A percentile compares a stretch with the other conserved stretches of the same genome.
phyloP scores from a whole-genome alignment of 2,329 filamentous ascomycete genomes.

The Aspergillus sp. region DNA sequence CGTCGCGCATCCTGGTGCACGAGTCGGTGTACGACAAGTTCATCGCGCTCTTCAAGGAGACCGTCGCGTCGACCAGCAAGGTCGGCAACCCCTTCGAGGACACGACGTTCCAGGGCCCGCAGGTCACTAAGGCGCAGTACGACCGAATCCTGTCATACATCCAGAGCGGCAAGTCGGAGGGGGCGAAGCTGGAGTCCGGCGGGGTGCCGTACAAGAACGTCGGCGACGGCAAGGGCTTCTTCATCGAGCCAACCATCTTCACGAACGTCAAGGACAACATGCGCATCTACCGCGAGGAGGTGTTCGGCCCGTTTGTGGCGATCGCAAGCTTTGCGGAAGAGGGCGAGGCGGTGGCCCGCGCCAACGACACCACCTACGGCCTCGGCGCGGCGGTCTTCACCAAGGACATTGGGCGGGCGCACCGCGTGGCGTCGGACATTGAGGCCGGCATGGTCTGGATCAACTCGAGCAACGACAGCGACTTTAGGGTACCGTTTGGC shows the following conservation, averaged over 20 bases:
- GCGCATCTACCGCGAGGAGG: conserved; percentile 53
- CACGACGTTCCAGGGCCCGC: conserved; percentile 29
- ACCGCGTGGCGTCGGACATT: conserved; percentile 45
- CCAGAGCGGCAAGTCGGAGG: conserved; percentile 58
- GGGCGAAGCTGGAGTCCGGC: conserved; percentile 57
- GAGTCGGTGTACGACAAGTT: conserved; percentile 30
- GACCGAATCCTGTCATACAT: conserved; percentile 57
- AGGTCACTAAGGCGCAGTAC: conserved; percentile 29
- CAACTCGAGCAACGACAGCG: conserved; percentile 47
- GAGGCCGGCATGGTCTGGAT: conserved; percentile 64
- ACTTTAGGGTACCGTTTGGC: conserved; percentile 48
- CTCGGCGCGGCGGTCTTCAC: conserved; percentile 28
- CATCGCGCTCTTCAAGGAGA: conserved; percentile 22
- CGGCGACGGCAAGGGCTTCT: conserved; percentile 52
- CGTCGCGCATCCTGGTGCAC: conserved; percentile 49
- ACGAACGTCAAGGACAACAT: conserved; percentile 48
- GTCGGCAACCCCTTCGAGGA: conserved; percentile 28
- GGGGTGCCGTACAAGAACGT: conserved; percentile 50
- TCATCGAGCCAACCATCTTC: conserved; percentile 53
- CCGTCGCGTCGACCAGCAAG: conserved; percentile 23
- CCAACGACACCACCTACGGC: conserved; percentile 45
- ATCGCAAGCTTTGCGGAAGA: conserved; percentile 50
- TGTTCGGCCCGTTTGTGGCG: conserved; percentile 54
- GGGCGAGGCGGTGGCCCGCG: conserved; percentile 48
- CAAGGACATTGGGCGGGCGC: conserved; percentile 54